A percentile compares a stretch with the other conserved stretches of the same genome.
Evolutionary conservation across 140 eudicot species (phyloP).

Genomic region (Anethum foeniculum): DNA sequence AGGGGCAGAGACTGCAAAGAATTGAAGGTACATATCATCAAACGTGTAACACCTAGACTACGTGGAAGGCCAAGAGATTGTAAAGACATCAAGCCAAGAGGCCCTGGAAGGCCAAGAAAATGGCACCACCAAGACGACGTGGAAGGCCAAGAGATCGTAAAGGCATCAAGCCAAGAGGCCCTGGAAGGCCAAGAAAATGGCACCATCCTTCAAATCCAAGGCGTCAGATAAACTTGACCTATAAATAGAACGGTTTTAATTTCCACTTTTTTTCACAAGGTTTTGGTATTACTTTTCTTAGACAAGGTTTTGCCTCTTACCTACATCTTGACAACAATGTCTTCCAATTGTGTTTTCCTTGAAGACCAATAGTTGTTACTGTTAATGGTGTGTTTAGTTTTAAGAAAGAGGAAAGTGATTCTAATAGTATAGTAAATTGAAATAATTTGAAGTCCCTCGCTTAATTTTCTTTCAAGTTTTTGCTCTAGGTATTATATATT

Average conservation of each 20-base stretch:
- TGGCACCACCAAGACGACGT: background rate
- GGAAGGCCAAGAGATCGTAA: background rate
- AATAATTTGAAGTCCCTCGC: too few relatives aligned
- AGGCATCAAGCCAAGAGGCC: background rate
- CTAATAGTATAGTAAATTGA: too few relatives aligned
- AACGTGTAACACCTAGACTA: background rate
- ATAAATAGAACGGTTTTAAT: background rate
- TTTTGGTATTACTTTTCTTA: background rate
- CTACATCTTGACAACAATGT: background rate
- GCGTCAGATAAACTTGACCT: background rate
- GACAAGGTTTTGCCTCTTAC: background rate
- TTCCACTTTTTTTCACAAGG: background rate
- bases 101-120: conserved; percentile 3
- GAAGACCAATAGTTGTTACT: background rate
- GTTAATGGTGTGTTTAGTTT: background rate
- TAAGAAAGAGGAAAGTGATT: too few relatives aligned
- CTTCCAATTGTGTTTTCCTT: background rate
- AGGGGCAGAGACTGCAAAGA: background rate
- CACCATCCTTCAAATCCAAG: background rate
- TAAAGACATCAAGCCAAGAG: background rate
- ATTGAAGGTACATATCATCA: background rate
- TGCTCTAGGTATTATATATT: too few relatives aligned
- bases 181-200: background rate
- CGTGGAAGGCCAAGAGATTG: background rate
- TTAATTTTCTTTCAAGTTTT: too few relatives aligned